phyloP scores from a whole-genome alignment of 148 eudicot species.

The Selenicereus undatus region DNA sequence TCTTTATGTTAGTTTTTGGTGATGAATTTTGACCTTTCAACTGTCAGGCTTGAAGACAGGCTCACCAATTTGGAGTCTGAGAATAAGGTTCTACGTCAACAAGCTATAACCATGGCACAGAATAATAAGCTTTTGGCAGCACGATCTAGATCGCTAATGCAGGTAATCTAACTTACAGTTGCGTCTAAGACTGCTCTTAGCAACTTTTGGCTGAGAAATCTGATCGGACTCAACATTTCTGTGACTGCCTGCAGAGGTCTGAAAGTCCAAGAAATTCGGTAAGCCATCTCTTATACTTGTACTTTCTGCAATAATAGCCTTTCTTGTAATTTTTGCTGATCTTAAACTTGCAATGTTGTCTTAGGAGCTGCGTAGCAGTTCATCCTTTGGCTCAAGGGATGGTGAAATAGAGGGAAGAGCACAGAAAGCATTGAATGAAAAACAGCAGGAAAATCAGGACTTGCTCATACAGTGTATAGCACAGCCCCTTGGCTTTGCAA shows the following conservation, averaged over 20 bases:
- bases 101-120: slow-evolving; percentile 77
- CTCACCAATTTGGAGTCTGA: slow-evolving; percentile 69
- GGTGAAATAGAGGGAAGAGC: slow-evolving; percentile 66
- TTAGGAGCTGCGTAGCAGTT: slow-evolving; percentile 58
- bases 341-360: slow-evolving; percentile 14
- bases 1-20: slow-evolving; percentile 4
- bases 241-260: slow-evolving; percentile 54
- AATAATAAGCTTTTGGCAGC: slow-evolving; percentile 59
- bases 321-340: not conserved
- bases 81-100: slow-evolving; percentile 87
- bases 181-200: slow-evolving; percentile 11
- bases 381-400: slow-evolving; percentile 56
- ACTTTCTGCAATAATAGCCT: slow-evolving; percentile 1
- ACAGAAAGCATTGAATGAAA: slow-evolving; percentile 81
- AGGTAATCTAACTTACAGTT: slow-evolving; percentile 39
- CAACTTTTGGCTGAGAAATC: slow-evolving; percentile 14
- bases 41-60: slow-evolving; percentile 80
- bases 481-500: slow-evolving; percentile 76
- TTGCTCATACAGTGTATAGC: slow-evolving; percentile 84
- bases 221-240: slow-evolving; percentile 23
- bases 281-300: slow-evolving; percentile 19
- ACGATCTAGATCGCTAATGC: slow-evolving; percentile 67
- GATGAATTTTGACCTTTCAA: slow-evolving; percentile 29
- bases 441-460: slow-evolving; percentile 88
- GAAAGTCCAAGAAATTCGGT: slow-evolving; percentile 54